A percentile compares a stretch with the other conserved stretches of the same genome.
Evolutionary conservation across 1,139 yeast species (phyloP).

Genomic region (Citeromyces hawaiiensis): DNA sequence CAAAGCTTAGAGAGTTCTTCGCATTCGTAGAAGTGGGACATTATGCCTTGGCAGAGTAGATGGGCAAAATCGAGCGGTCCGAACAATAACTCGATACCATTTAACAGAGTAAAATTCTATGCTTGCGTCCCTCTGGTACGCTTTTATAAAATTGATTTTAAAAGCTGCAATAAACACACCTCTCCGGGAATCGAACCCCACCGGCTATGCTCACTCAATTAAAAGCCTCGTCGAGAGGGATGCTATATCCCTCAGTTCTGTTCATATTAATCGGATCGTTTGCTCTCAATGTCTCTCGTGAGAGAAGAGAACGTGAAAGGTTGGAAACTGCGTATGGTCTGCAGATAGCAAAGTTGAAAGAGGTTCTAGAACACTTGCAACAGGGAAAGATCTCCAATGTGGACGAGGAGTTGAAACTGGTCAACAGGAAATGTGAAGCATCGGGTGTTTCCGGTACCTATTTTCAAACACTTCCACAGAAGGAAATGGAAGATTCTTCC

Average conservation of each 20-base stretch:
- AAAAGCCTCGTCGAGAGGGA: not conserved
- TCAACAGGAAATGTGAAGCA: slow-evolving; percentile 16
- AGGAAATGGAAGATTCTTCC: not conserved
- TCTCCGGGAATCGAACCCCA: not conserved
- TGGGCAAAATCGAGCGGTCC: too few species aligned
- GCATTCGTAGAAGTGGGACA: too few species aligned
- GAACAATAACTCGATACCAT: too few species aligned
- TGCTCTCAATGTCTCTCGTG: slow-evolving; percentile 18
- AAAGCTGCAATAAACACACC: too few species aligned
- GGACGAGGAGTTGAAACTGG: slow-evolving; percentile 8
- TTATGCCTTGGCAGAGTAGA: too few species aligned
- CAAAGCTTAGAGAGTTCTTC: too few species aligned
- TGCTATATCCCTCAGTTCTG: slow-evolving; percentile 11
- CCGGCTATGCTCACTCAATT: not conserved
- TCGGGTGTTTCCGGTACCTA: slow-evolving; percentile 11
- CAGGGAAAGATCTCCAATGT: slow-evolving; percentile 14
- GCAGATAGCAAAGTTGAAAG: slow-evolving; percentile 10
- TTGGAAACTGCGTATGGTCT: slow-evolving; percentile 13
- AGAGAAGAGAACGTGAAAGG: slow-evolving; percentile 14
- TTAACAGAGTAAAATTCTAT: too few species aligned
- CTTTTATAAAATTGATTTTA: too few species aligned
- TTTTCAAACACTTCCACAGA: slow-evolving; percentile 9
- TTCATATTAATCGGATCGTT: slow-evolving; percentile 16
- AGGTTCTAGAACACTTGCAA: slow-evolving; percentile 7
- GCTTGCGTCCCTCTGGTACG: too few species aligned